phyloP scores from a whole-genome alignment of 2,329 filamentous ascomycete species.

The Pseudocercospora macadamiae region DNA sequence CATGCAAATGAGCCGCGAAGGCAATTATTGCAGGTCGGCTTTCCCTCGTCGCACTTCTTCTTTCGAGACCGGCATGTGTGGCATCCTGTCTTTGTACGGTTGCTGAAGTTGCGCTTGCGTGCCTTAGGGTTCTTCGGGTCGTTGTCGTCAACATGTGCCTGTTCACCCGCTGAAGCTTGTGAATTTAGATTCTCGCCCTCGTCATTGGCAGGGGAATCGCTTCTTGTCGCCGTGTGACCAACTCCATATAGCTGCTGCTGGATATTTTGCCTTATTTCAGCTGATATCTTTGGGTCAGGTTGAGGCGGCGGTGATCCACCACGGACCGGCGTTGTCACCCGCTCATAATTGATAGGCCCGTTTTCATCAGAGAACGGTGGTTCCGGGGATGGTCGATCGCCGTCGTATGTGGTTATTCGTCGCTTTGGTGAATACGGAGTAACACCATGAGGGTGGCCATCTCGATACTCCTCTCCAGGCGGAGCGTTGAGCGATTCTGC shows the following conservation, averaged over 20 bases:
- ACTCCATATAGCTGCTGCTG: slow-evolving; percentile 41
- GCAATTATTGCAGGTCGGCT: slow-evolving; percentile 93
- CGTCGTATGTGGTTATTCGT: slow-evolving; percentile 15
- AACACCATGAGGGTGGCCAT: not conserved
- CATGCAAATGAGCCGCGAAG: slow-evolving; percentile 87
- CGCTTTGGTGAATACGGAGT: slow-evolving; percentile 28
- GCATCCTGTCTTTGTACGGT: slow-evolving; percentile 93
- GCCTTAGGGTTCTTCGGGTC: slow-evolving; percentile 61
- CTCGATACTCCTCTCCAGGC: slow-evolving; percentile 6
- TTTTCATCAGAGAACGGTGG: slow-evolving; percentile 1
- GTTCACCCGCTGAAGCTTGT: slow-evolving; percentile 32
- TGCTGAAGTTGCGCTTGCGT: slow-evolving; percentile 82
- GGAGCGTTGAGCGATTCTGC: slow-evolving; percentile 19
- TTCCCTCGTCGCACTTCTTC: slow-evolving; percentile 96
- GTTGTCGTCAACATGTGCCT: slow-evolving; percentile 17
- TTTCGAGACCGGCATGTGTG: slow-evolving; percentile 89
- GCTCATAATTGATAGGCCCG: slow-evolving; percentile 6
- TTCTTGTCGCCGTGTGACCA: slow-evolving; percentile 32
- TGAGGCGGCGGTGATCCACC: slow-evolving; percentile 24
- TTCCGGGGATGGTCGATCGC: not conserved
- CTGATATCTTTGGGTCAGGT: slow-evolving; percentile 30
- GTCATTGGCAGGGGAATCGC: slow-evolving; percentile 39
- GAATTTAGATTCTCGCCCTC: slow-evolving; percentile 40
- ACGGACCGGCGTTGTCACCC: slow-evolving; percentile 22
- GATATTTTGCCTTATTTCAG: slow-evolving; percentile 55